Evolutionary conservation across 2,329 filamentous ascomycete genomes (phyloP), one percentile per base, ranked within the genome.

Genomic region (Penicillium brasilianum): DNA sequence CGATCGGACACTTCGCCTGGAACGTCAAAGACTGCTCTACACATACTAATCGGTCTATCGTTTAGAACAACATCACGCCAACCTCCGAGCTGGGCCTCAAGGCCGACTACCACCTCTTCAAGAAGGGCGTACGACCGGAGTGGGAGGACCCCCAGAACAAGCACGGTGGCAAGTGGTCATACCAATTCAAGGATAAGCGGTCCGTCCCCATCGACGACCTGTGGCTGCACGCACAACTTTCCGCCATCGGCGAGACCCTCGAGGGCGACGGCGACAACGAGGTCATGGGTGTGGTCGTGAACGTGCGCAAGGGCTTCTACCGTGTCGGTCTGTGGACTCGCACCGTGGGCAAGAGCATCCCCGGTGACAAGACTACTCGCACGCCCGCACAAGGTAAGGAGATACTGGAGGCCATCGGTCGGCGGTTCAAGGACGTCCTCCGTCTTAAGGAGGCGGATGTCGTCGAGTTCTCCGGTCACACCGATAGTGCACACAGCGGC

Each of bases 141-240:
- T 99, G 95, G 95, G 95, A 99, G 81, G 95, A 99, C 77, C 85
- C 88, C 28, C 93, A 98, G 83, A 99, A 99, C 85, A 99, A 98
- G 87, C 93, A 98, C 78, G 95, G 95, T 71, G 95, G 95, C 81
- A 97, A 97, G 82, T 99, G 95, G 95, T 93, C 94, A 28, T 98
- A 96, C 83, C 90, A 92, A 74, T 97, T 97, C 88, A 96, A 96
- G 84, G 92, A 97, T 72, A 97, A 97, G 87, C 90, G 91, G 74
- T 87, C 84, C 69, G 87, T 97, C 77, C 91, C 94, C 71, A 96
- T 97, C 78, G 94, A 99, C 77, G 91, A 94, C 61, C 86, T 97
- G 58, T 99, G 95, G 95, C 88, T 99, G 62, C 92, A 98, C 78
- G 91, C 96, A 65, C 97, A 99, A 89, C 90, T 99, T 71, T 88